phyloP scores from a whole-genome alignment of 345 rosid genomes.

The Turnera subulata region DNA sequence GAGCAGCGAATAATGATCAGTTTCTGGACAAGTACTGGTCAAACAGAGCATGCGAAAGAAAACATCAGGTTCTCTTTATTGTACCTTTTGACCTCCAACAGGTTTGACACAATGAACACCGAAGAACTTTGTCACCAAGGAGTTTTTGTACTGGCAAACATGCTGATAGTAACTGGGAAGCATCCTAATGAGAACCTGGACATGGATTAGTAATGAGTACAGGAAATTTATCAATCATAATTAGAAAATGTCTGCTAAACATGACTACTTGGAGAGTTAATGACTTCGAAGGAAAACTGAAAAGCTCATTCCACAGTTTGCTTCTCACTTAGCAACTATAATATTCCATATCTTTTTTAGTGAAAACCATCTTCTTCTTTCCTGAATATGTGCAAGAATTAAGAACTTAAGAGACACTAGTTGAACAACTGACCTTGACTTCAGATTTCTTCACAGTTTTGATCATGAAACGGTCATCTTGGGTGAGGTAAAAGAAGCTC shows the following conservation, averaged over 20 bases:
- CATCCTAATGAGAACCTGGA: constrained; percentile 62
- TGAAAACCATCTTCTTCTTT: not conserved
- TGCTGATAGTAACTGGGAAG: constrained; percentile 59
- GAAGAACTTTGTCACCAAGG: constrained; percentile 66
- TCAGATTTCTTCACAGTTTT: constrained; percentile 76
- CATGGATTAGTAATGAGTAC: constrained; percentile 9
- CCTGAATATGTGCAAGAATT: not conserved
- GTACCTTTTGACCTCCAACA: constrained; percentile 63
- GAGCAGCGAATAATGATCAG: constrained; percentile 6
- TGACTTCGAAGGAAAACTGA: not conserved
- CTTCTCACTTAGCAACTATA: not conserved
- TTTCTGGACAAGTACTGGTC: not conserved
- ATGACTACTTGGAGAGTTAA: not conserved
- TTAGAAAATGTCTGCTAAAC: not conserved
- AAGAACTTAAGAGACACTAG: not conserved
- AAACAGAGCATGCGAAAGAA: not conserved
- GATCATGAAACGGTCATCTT: constrained; percentile 65
- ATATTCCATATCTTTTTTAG: not conserved
- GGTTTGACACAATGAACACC: constrained; percentile 69
- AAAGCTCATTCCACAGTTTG: not conserved
- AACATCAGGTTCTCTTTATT: not conserved
- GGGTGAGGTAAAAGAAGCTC: constrained; percentile 63
- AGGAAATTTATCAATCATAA: constrained; percentile 1
- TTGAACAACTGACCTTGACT: constrained; percentile 47
- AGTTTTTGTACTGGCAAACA: constrained; percentile 56